phyloP scores from a whole-genome alignment of 345 rosid genomes.

The Syzygium jambos region DNA sequence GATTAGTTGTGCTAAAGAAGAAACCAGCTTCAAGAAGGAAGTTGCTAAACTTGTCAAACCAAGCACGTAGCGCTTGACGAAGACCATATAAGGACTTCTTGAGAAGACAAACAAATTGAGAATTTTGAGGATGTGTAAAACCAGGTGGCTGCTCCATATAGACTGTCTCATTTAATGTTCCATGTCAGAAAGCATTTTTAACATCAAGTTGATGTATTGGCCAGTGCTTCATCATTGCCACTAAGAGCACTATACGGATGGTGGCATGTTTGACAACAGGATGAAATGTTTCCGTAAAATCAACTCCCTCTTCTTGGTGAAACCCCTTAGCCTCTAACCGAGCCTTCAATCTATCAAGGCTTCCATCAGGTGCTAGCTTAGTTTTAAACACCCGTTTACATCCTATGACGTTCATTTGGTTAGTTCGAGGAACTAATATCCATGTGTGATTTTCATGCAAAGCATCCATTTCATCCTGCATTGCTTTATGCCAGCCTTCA shows the following conservation, averaged over 20 bases:
- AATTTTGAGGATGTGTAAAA: background rate
- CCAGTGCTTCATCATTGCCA: background rate
- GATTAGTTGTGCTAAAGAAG: background rate
- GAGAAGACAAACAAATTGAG: background rate
- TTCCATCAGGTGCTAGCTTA: background rate
- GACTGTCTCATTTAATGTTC: background rate
- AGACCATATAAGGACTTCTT: background rate
- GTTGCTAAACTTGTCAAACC: background rate
- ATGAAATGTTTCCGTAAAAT: background rate
- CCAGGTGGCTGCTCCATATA: background rate
- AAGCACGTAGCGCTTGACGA: background rate
- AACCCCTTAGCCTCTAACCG: background rate
- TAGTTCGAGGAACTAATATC: background rate
- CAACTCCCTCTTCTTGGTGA: background rate
- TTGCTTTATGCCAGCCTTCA: no score
- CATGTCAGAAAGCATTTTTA: background rate
- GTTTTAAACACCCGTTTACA: background rate
- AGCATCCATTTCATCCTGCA: background rate
- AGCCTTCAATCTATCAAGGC: background rate
- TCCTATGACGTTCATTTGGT: background rate
- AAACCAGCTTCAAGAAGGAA: background rate
- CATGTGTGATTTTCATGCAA: rapidly evolving
- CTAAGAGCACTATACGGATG: rapidly evolving
- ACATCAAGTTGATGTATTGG: background rate
- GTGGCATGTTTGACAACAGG: background rate